Evolutionary conservation across 1,139 yeast species (phyloP).

Genomic region (Candida sanyaensis): DNA sequence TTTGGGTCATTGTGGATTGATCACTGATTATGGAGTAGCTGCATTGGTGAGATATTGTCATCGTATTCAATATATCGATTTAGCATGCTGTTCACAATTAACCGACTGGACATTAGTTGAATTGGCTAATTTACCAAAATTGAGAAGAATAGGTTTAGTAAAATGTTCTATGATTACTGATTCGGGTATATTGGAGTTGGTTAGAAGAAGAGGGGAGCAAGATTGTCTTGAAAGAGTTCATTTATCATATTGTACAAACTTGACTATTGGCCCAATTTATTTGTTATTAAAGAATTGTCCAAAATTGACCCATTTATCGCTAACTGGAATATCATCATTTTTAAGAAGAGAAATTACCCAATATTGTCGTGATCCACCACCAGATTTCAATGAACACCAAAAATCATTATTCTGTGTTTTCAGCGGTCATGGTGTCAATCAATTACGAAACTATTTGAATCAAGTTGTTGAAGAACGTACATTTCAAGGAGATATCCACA

Average conservation of each 20-base stretch:
- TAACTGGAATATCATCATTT: slow-evolving; percentile 90
- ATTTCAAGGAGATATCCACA: slow-evolving; percentile 39
- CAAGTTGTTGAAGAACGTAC: slow-evolving; percentile 47
- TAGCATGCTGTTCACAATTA: slow-evolving; percentile 90
- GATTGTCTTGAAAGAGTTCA: slow-evolving; percentile 90
- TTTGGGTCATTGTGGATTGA: slow-evolving; percentile 89
- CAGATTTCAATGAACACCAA: slow-evolving; percentile 88
- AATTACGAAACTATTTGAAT: slow-evolving; percentile 62
- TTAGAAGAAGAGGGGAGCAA: slow-evolving; percentile 68
- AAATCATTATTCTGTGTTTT: slow-evolving; percentile 89
- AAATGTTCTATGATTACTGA: slow-evolving; percentile 90
- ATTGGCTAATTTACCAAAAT: slow-evolving; percentile 72
- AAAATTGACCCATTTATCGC: slow-evolving; percentile 79
- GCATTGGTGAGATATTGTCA: slow-evolving; percentile 77
- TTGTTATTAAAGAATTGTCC: slow-evolving; percentile 80
- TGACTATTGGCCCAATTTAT: slow-evolving; percentile 72
- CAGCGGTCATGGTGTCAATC: slow-evolving; percentile 84
- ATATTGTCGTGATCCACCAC: slow-evolving; percentile 93
- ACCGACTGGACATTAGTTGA: slow-evolving; percentile 84
- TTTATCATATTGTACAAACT: slow-evolving; percentile 83
- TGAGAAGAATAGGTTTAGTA: slow-evolving; percentile 90
- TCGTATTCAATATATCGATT: slow-evolving; percentile 87
- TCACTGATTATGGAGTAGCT: slow-evolving; percentile 87
- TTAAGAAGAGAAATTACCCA: slow-evolving; percentile 81
- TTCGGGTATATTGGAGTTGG: slow-evolving; percentile 77